Percentiles rank a stretch among this genome's conserved stretches.
These are phyloP conservation scores for Agrocybe pediades DNA, from an alignment of 768 basidiomycete species.

Conservation along the genomic window DNA sequence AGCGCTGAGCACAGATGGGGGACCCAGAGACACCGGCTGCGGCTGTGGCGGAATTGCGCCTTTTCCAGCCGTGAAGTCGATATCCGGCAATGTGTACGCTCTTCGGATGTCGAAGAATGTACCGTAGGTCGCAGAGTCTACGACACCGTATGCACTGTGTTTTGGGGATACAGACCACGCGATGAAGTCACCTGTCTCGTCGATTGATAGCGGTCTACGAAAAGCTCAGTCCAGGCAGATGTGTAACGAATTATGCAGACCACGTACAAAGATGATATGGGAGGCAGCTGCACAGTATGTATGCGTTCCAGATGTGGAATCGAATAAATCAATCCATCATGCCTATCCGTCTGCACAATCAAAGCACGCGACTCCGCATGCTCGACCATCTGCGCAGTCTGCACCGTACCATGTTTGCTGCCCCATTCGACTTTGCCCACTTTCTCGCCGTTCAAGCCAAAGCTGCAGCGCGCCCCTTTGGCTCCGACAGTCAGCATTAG, in stretches of 20 bases:
- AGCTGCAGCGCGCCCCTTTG: slow-evolving; percentile 57
- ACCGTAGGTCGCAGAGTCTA: slow-evolving; percentile 46
- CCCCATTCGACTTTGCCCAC: slow-evolving; percentile 70
- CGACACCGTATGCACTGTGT: slow-evolving; percentile 25
- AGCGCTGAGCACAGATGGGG: slow-evolving; percentile 53
- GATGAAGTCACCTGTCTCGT: slow-evolving; percentile 58
- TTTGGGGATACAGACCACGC: slow-evolving; percentile 37
- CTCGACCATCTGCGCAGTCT: slow-evolving; percentile 56
- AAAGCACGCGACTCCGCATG: slow-evolving; percentile 57
- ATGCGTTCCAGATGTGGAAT: slow-evolving; percentile 63
- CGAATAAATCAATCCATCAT: slow-evolving; percentile 57
- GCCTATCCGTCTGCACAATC: slow-evolving; percentile 54
- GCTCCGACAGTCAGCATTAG: slow-evolving; percentile 40
- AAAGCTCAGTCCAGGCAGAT: not conserved
- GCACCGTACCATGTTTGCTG: slow-evolving; percentile 49
- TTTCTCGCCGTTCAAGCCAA: slow-evolving; percentile 66
- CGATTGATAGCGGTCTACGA: slow-evolving; percentile 40
- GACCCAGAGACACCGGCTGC: slow-evolving; percentile 61
- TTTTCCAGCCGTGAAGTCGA: slow-evolving; percentile 48
- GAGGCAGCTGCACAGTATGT: slow-evolving; percentile 43
- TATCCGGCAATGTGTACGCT: slow-evolving; percentile 48
- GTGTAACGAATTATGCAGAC: not conserved
- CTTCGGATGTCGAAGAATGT: slow-evolving; percentile 63
- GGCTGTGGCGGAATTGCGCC: slow-evolving; percentile 55
- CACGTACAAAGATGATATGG: slow-evolving; percentile 34